phyloP scores from a whole-genome alignment of 2,329 filamentous ascomycete species.

The Phialophora chinensis region DNA sequence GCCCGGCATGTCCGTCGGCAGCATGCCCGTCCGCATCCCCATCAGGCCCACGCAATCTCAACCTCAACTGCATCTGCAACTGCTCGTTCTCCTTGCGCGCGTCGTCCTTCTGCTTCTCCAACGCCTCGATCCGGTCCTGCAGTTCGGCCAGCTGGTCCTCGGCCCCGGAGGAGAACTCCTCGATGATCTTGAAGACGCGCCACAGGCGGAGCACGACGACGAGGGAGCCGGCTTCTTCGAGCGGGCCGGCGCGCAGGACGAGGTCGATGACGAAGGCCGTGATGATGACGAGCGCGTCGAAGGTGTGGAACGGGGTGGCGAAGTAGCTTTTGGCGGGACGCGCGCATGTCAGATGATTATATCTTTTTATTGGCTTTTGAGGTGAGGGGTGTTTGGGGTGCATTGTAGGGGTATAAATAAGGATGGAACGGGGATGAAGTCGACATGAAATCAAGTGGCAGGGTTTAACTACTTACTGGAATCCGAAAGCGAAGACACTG shows the following conservation, averaged over 20 bases:
- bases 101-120: conserved; percentile 39
- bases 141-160: conserved; percentile 67
- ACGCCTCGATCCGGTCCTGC: conserved; percentile 57
- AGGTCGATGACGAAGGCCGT: conserved; percentile 68
- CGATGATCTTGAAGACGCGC: conserved; percentile 73
- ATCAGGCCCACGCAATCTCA: background rate
- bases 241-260: conserved; percentile 62
- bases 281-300: conserved; percentile 69
- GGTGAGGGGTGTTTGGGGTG: background rate
- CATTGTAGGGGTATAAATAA: background rate
- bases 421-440: background rate
- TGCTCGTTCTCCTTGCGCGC: conserved; percentile 31
- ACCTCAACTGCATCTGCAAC: conserved; percentile 22
- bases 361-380: background rate
- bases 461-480: conserved; percentile 52
- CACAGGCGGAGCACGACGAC: conserved; percentile 70
- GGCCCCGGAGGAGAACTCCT: conserved; percentile 69
- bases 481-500: conserved; percentile 67
- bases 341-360: background rate
- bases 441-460: background rate
- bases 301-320: conserved; percentile 64
- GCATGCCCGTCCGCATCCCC: background rate
- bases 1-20: background rate
- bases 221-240: conserved; percentile 68
- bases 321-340: conserved; percentile 59